These are phyloP conservation scores for Prunus armeniaca DNA, from an alignment of 306 rosid genomes.

Conservation along the genomic window DNA sequence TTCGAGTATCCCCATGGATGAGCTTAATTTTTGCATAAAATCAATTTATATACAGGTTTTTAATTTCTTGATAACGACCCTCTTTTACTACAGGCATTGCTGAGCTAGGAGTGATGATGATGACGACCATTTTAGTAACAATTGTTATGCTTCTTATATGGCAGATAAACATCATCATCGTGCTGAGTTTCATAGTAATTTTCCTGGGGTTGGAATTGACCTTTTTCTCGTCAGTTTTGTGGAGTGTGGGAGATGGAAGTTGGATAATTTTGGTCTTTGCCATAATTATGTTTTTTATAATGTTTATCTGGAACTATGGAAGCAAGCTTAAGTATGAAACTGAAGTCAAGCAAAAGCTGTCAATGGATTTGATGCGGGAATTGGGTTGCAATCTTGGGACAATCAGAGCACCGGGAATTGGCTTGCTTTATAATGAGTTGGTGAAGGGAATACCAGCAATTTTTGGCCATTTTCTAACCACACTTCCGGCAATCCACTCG, in stretches of 20 bases:
- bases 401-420: conserved; percentile 94
- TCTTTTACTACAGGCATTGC: conserved; percentile 78
- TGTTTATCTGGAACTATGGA: conserved; percentile 90
- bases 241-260: conserved; percentile 91
- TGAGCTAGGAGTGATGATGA: conserved; percentile 98
- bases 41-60: background rate
- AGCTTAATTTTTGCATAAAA: background rate
- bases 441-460: conserved; percentile 96
- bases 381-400: conserved; percentile 93
- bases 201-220: conserved; percentile 83
- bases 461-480: conserved; percentile 89
- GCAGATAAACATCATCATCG: conserved; percentile 80
- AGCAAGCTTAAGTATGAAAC: conserved; percentile 97
- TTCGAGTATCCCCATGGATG: background rate
- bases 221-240: conserved; percentile 89
- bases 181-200: conserved; percentile 55
- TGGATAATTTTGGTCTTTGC: conserved; percentile 93
- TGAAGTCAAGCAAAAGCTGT: conserved; percentile 86
- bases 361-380: conserved; percentile 80
- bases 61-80: conserved; percentile 23
- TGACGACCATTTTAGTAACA: conserved; percentile 85
- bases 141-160: conserved; percentile 98
- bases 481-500: conserved; percentile 64
- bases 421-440: conserved; percentile 89
- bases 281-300: conserved; percentile 68